Percentiles rank a stretch among this genome's conserved stretches.
phyloP scores from a whole-genome alignment of 768 basidiomycete species.

The Tylopilus rubrobrunneus region DNA sequence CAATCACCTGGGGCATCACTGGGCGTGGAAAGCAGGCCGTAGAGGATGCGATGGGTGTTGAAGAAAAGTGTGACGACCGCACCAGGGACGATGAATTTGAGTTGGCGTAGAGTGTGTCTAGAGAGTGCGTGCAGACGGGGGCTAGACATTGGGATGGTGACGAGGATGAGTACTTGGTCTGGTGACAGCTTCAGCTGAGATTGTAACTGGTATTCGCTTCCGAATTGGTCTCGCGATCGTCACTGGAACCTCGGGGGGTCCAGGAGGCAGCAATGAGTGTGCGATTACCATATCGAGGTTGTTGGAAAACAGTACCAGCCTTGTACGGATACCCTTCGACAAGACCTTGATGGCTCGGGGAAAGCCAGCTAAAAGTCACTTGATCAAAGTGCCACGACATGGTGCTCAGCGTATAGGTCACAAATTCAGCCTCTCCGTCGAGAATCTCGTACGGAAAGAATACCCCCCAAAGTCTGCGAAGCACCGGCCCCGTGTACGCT shows the following conservation, averaged over 20 bases:
- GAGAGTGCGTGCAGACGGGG: slow-evolving; percentile 25
- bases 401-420: slow-evolving; percentile 69
- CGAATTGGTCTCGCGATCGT: not conserved
- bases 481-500: slow-evolving; percentile 27
- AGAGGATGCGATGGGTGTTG: slow-evolving; percentile 50
- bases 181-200: not conserved
- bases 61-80: slow-evolving; percentile 59
- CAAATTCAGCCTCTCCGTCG: slow-evolving; percentile 58
- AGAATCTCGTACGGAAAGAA: slow-evolving; percentile 48
- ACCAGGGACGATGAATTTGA: slow-evolving; percentile 77
- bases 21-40: slow-evolving; percentile 31
- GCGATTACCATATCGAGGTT: slow-evolving; percentile 12
- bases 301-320: no score
- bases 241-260: no score
- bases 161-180: not conserved
- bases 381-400: slow-evolving; percentile 68
- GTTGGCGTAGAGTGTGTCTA: slow-evolving; percentile 58
- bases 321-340: not conserved
- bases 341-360: slow-evolving; percentile 29
- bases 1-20: slow-evolving; percentile 40
- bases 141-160: slow-evolving; percentile 10
- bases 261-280: no score
- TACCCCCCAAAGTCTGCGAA: slow-evolving; percentile 48
- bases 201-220: not conserved
- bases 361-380: slow-evolving; percentile 53